Evolutionary conservation across 768 basidiomycete species (phyloP).

Genomic region (Pleurotus tuoliensis): DNA sequence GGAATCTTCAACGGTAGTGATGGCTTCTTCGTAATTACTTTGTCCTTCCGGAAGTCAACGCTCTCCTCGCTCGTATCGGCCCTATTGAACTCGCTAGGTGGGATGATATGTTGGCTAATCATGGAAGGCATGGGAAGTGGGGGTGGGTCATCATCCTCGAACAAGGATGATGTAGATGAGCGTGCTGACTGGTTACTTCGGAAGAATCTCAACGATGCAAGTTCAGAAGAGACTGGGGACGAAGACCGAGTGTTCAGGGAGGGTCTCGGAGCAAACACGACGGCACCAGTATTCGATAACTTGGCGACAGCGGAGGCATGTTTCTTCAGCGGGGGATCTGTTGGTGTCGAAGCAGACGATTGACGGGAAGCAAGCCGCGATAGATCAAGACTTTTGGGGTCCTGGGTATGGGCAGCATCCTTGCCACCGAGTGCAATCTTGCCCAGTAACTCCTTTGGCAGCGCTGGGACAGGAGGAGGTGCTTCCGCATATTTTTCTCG

Average conservation of each 20-base stretch:
- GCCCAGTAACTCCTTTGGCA: constrained; percentile 40
- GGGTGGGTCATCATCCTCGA: constrained; percentile 35
- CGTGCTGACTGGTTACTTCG: constrained; percentile 35
- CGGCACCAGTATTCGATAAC: constrained; percentile 2
- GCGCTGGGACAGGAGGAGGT: constrained; percentile 57
- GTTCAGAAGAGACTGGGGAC: constrained; percentile 58
- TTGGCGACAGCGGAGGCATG: constrained; percentile 10
- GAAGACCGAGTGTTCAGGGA: constrained; percentile 55
- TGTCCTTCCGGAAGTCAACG: background rate
- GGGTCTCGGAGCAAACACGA: constrained; percentile 23
- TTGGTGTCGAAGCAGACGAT: constrained; percentile 16
- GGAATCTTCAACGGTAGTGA: background rate
- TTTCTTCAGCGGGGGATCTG: constrained; percentile 12
- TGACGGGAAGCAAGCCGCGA: constrained; percentile 20
- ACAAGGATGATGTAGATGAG: constrained; percentile 55
- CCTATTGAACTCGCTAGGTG: constrained; percentile 53
- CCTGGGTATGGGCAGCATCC: constrained; percentile 13
- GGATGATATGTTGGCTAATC: constrained; percentile 45
- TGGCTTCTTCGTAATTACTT: background rate
- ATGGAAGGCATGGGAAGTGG: constrained; percentile 30
- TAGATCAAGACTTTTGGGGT: constrained; percentile 12
- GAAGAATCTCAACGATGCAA: constrained; percentile 52
- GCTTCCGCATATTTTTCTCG: constrained; percentile 44
- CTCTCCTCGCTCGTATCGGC: constrained; percentile 8
- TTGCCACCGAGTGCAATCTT: constrained; percentile 2